A percentile compares a stretch with the other conserved stretches of the same genome.
Evolutionary conservation across 2,329 filamentous ascomycete species (phyloP).

Genomic region (Fusarium napiforme): DNA sequence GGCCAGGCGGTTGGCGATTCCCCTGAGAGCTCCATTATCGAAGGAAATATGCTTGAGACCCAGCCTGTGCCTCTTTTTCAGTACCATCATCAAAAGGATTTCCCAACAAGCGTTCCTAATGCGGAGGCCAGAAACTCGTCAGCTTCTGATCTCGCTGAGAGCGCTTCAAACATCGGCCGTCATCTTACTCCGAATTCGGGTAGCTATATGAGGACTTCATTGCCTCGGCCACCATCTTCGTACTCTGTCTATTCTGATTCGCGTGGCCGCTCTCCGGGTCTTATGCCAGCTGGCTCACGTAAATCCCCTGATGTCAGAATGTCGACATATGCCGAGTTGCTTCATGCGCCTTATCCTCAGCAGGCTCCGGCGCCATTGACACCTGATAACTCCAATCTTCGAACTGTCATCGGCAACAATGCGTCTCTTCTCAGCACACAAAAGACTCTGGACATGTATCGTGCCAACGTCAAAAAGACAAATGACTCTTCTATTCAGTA

Average conservation of each 20-base stretch:
- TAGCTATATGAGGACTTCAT: slow-evolving; percentile 65
- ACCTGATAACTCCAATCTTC: slow-evolving; percentile 84
- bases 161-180: slow-evolving; percentile 64
- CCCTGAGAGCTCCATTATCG: slow-evolving; percentile 61
- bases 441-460: slow-evolving; percentile 97
- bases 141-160: slow-evolving; percentile 64
- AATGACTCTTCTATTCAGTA: slow-evolving; percentile 91
- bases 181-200: slow-evolving; percentile 70
- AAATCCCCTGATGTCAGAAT: slow-evolving; percentile 66
- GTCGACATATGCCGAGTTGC: slow-evolving; percentile 67
- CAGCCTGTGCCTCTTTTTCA: slow-evolving; percentile 67
- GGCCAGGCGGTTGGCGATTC: slow-evolving; percentile 58
- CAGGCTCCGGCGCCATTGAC: slow-evolving; percentile 73
- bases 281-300: slow-evolving; percentile 58
- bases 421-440: slow-evolving; percentile 90
- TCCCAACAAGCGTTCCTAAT: slow-evolving; percentile 55
- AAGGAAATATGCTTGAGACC: slow-evolving; percentile 55
- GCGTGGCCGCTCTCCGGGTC: slow-evolving; percentile 70
- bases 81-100: slow-evolving; percentile 69
- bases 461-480: slow-evolving; percentile 96
- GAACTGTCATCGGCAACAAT: slow-evolving; percentile 84
- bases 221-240: slow-evolving; percentile 77
- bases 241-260: slow-evolving; percentile 80
- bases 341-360: slow-evolving; percentile 82
- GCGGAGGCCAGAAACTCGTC: slow-evolving; percentile 59